phyloP scores from a whole-genome alignment of 2,329 filamentous ascomycete genomes.

The Emericellopsis atlantica region DNA sequence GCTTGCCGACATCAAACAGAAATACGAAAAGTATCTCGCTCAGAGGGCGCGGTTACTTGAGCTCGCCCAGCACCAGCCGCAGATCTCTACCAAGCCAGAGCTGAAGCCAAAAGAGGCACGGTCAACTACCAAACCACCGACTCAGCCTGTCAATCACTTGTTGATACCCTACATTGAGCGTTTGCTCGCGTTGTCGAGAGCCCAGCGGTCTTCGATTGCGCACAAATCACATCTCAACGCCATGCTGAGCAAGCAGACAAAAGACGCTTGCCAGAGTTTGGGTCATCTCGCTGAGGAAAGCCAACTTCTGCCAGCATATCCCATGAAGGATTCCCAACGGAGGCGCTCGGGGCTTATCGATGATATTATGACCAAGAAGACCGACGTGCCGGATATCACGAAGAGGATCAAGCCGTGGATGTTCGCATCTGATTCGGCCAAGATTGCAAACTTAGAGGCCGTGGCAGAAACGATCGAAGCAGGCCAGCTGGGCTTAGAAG shows the following conservation, averaged over 20 bases:
- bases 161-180: slow-evolving; percentile 43
- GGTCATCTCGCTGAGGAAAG: slow-evolving; percentile 48
- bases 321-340: slow-evolving; percentile 22
- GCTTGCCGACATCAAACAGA: slow-evolving; percentile 34
- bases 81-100: slow-evolving; percentile 11
- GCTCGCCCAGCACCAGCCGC: slow-evolving; percentile 19
- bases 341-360: slow-evolving; percentile 28
- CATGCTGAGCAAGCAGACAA: slow-evolving; percentile 34
- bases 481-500: slow-evolving; percentile 42
- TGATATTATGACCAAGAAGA: slow-evolving; percentile 21
- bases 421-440: slow-evolving; percentile 45
- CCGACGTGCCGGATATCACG: slow-evolving; percentile 24
- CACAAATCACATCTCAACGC: slow-evolving; percentile 45
- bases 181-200: slow-evolving; percentile 37
- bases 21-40: slow-evolving; percentile 40
- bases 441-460: slow-evolving; percentile 42
- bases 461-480: slow-evolving; percentile 48
- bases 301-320: slow-evolving; percentile 42
- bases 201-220: slow-evolving; percentile 43
- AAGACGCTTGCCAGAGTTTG: slow-evolving; percentile 35
- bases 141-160: slow-evolving; percentile 23
- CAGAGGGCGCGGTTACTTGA: slow-evolving; percentile 34
- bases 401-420: slow-evolving; percentile 43
- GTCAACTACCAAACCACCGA: background rate
- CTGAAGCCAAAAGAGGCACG: background rate